Conservation (phyloP, 306 rosid species). For the Ammopiptanthus mongolicus region DNA sequence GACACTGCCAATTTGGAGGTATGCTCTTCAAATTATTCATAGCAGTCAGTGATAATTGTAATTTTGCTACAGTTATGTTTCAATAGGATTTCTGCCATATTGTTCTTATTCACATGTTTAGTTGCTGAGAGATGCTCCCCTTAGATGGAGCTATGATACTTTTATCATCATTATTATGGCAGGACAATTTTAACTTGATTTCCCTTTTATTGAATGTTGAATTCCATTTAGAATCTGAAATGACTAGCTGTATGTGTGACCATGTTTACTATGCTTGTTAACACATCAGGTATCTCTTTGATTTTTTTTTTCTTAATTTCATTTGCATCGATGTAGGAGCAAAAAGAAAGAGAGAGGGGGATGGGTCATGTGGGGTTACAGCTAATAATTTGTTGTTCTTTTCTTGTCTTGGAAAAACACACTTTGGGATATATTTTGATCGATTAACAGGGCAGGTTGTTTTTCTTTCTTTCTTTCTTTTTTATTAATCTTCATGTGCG, state of each 20-base stretch:
- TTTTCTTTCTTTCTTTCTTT: not conserved
- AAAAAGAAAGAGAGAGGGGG: not conserved
- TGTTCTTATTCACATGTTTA: not conserved
- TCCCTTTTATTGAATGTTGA: not conserved
- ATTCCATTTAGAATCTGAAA: not conserved
- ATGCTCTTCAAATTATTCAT: constrained; percentile 6
- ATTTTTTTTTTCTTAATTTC: not conserved
- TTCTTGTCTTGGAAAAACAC: not conserved
- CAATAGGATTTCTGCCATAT: not conserved
- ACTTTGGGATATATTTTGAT: not conserved
- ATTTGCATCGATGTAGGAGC: not conserved
- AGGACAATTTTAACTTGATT: not conserved
- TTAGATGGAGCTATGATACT: not conserved
- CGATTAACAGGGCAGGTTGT: not conserved
- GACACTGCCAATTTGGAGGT: constrained; percentile 55
- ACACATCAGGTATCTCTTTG: not conserved
- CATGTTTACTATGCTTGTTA: not conserved
- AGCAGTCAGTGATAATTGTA: not conserved
- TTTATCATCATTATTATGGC: not conserved
- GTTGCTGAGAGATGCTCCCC: not conserved
- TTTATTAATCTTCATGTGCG: not conserved
- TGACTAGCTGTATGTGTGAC: not conserved
- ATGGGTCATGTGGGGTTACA: not conserved
- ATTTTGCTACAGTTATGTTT: not conserved
- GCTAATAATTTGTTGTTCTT: not conserved